These are phyloP conservation scores for Metarhizium anisopliae DNA, from an alignment of 2,329 filamentous ascomycete genomes.

Conservation along the genomic window DNA sequence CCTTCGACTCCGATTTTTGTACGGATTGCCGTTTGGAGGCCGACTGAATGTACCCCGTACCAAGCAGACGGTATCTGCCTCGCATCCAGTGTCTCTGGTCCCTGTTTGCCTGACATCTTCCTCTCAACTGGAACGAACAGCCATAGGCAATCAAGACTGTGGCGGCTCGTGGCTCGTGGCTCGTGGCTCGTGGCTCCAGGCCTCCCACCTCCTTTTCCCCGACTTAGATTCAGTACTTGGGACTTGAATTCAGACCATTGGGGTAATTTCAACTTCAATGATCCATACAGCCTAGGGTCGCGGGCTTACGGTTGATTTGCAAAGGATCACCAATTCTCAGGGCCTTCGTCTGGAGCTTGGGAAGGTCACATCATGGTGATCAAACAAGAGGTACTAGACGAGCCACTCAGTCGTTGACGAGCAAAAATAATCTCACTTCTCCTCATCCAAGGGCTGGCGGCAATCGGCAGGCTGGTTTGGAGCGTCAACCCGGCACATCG, in stretches of 20 bases:
- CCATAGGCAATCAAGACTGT: background rate
- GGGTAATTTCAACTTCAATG: slow-evolving; percentile 1
- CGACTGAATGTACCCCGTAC: background rate
- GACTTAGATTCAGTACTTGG: no score
- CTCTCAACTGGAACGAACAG: background rate
- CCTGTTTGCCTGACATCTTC: background rate
- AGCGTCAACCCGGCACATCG: no score
- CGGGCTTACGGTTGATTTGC: no score
- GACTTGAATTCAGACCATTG: background rate
- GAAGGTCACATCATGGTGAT: background rate
- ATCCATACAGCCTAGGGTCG: background rate
- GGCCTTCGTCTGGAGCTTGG: background rate
- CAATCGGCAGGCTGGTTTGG: no score
- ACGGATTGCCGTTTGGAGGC: no score
- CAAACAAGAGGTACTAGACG: background rate
- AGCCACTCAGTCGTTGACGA: no score
- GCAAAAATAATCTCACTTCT: no score
- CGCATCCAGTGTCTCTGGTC: background rate
- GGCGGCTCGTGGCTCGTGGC: no score
- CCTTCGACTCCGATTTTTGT: background rate
- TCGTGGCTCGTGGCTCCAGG: background rate
- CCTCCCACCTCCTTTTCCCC: no score
- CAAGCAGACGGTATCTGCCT: background rate
- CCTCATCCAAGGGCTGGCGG: no score
- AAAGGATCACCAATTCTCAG: no score